Conservation (phyloP, 306 rosid genomes). For the Trifolium repens region DNA sequence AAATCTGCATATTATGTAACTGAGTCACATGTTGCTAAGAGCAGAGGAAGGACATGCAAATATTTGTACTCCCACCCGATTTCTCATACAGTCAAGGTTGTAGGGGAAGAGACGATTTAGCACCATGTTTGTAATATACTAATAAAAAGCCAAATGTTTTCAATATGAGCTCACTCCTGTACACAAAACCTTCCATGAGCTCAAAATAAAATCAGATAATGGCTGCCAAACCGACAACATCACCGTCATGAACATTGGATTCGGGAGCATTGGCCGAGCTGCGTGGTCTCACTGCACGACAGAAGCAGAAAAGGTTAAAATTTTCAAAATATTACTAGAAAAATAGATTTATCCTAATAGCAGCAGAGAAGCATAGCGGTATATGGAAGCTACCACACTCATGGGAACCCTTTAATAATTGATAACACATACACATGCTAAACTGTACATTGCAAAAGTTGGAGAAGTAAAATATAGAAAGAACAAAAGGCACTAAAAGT, state of each 20-base stretch:
- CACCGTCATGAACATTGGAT: conserved; percentile 74
- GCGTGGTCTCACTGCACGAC: conserved; percentile 73
- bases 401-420: not conserved
- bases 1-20: conserved; percentile 11
- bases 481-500: conserved; percentile 12
- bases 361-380: conserved; percentile 4
- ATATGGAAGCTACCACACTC: not conserved
- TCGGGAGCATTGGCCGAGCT: conserved; percentile 58
- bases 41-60: conserved; percentile 43
- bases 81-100: conserved; percentile 13
- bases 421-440: conserved; percentile 4
- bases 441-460: not conserved
- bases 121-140: conserved; percentile 24
- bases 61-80: conserved; percentile 40
- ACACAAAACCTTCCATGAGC: conserved; percentile 61
- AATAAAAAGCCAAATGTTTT: conserved; percentile 25
- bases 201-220: conserved; percentile 56
- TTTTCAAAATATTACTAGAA: conserved; percentile 16
- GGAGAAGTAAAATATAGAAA: conserved; percentile 18
- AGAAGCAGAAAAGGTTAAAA: conserved; percentile 30
- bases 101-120: conserved; percentile 28
- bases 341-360: not conserved
- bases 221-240: conserved; percentile 73
- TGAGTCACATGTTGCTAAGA: conserved; percentile 32
- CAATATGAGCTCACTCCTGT: conserved; percentile 61